Evolutionary conservation across 176 grass and related monocot species (phyloP), one percentile per base, ranked within the genome.

Genomic region (Rhipidocladum racemiflorum): DNA sequence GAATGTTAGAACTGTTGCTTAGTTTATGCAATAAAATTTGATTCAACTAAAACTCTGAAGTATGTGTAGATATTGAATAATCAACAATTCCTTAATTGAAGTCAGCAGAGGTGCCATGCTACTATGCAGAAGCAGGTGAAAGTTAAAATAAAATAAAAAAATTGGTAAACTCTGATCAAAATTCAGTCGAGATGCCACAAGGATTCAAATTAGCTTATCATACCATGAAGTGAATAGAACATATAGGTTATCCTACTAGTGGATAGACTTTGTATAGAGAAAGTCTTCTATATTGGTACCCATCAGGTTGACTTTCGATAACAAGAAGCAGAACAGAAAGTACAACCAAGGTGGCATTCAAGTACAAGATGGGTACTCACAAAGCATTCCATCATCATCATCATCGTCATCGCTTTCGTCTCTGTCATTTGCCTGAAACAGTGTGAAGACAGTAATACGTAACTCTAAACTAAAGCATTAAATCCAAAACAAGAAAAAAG

Each of bases 311-410:
- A 78, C 42, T 34, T 17, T 64, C 77, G 28, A 49, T 69, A 46
- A 6, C 27, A 49, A 70, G 5, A 70, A 70, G 34, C 48, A 56
- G 4, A 63, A 56, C 2, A 5, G 16, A 10, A 27, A 39, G 1
- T 3, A 24, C 24, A 8, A 70, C 9, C 8, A 17, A 65, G 16
- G 45, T 18, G 42, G 48, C 2, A 78, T 82, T 49, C 21, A 46
- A 76, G 46, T 70, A 60, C 5, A 77, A 78, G 83, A 86, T 17
- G 23, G 9, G 46, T 27, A 91, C 96, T 91, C 90, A 99, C 96
- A 95, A 60, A 95, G 90, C 86, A 99, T 88, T 71, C 92, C 89
- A n/a, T 95, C 91, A 39, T 46, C 75, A 65, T n/a, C n/a, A n/a
- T n/a, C n/a, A n/a, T n/a, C n/a, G n/a, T 81, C 80, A 43, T 78